Conservation (phyloP, 176 grass and related monocot genomes). For the Triticum monococcum region DNA sequence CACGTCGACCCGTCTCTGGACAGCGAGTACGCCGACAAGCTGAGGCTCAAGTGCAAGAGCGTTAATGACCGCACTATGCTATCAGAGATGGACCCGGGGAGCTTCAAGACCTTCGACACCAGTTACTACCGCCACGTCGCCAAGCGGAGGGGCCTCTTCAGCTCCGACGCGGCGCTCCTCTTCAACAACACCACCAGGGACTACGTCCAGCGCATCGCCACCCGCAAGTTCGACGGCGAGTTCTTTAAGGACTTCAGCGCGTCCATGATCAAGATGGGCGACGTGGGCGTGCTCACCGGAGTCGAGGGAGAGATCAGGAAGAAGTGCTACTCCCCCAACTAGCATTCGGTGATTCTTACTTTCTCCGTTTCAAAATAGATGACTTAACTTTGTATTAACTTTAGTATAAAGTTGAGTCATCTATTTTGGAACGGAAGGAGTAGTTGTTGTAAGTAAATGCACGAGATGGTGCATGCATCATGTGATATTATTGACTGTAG, state of each 20-base stretch:
- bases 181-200: background rate
- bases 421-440: too few relatives aligned
- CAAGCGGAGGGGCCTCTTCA: slow-evolving; percentile 11
- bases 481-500: too few relatives aligned
- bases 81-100: background rate
- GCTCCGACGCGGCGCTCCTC: background rate
- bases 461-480: background rate
- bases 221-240: too few relatives aligned
- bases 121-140: background rate
- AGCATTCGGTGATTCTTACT: background rate
- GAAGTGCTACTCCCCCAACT: slow-evolving; percentile 17
- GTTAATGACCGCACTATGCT: background rate
- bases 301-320: slow-evolving; percentile 26
- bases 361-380: too few relatives aligned
- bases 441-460: background rate
- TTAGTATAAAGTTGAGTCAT: too few relatives aligned
- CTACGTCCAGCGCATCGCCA: background rate
- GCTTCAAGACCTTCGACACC: slow-evolving; percentile 19
- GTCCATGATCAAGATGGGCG: too few relatives aligned
- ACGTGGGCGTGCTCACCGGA: slow-evolving; percentile 24
- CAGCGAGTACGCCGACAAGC: background rate
- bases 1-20: background rate
- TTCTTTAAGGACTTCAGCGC: too few relatives aligned
- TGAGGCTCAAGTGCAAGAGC: background rate
- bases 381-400: too few relatives aligned